Evolutionary conservation across 1,284 basidiomycete genomes (phyloP), one percentile per base, ranked within the genome.

Genomic region (Microbotryum lychnidis-dioicae): DNA sequence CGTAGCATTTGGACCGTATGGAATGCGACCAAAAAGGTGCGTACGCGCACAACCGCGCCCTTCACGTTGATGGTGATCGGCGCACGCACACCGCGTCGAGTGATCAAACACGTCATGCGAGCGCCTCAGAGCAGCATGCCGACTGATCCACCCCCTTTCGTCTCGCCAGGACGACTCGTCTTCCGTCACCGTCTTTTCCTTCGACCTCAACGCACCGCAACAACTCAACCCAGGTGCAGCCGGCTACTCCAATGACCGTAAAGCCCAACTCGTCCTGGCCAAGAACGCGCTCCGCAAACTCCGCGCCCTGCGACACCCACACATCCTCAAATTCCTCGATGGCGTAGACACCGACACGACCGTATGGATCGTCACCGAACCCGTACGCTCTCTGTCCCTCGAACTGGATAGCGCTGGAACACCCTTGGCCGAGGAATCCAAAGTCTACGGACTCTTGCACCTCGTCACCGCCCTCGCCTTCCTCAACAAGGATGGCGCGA

Each of bases 311-410:
- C 83, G 96, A 45, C 96, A 98, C 79, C 96, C 96, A 0, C 89
- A 97, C 75, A 84, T 98, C 4, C 83, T 99, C 70, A 93, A 89
- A 74, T 94, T 96, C 75, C 84, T 98, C 77, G 93, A 96, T 69
- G 71, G 70, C 20, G 56, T 58, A 44, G 76, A 97, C 73, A 88
- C 90, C 2, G 91, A 94, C 53, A 83, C 83, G 1, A 83, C 83
- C 1, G 83, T 98, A 48, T 89, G 91, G 76, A 90, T 99, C 70
- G 89, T 96, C 78, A 97, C 94, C 0, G 96, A 98, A 76, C 86
- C 88, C 4, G 87, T 97, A 8, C 80, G 83, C 23, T 90, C 91
- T 4, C 77, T 98, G 83, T 49, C 50, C 5, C 47, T 57, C 9
- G 46, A 55, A 21, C 47, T 61, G 27, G 27, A 52, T 20, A 21